Evolutionary conservation across 129 eudicot species (phyloP).

Genomic region (Heracleum sosnowskyi): DNA sequence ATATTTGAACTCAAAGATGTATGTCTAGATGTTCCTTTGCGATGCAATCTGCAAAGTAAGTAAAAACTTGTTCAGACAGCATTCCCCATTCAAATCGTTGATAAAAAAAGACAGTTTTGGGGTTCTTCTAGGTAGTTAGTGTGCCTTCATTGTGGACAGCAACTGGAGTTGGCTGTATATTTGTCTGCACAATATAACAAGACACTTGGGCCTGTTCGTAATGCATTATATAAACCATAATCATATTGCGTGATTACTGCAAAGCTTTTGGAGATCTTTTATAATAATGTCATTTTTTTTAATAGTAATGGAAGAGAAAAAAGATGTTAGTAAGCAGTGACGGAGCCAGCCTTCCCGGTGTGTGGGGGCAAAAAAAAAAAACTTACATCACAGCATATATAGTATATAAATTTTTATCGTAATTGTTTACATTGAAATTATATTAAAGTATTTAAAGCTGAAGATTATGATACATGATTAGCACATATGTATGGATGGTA

Average conservation of each 20-base stretch:
- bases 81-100: not conserved
- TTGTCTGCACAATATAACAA: conserved; percentile 20
- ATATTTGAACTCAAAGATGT: not conserved
- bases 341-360: no score
- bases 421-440: no score
- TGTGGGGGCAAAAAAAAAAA: no score
- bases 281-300: no score
- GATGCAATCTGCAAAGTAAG: not conserved
- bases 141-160: conserved; percentile 12
- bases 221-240: conserved; percentile 10
- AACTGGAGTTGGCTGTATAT: conserved; percentile 12
- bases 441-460: no score
- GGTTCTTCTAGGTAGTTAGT: not conserved
- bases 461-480: no score
- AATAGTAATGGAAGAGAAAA: no score
- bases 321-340: no score
- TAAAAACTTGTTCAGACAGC: not conserved
- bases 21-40: not conserved
- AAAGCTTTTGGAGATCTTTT: not conserved
- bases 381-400: no score
- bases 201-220: not conserved
- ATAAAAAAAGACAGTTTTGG: not conserved
- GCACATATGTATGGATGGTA: no score
- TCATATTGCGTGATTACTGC: conserved; percentile 4
- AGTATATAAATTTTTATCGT: no score